Evolutionary conservation across 345 rosid genomes (phyloP), one percentile per base, ranked within the genome.

Genomic region (Salix viminalis): DNA sequence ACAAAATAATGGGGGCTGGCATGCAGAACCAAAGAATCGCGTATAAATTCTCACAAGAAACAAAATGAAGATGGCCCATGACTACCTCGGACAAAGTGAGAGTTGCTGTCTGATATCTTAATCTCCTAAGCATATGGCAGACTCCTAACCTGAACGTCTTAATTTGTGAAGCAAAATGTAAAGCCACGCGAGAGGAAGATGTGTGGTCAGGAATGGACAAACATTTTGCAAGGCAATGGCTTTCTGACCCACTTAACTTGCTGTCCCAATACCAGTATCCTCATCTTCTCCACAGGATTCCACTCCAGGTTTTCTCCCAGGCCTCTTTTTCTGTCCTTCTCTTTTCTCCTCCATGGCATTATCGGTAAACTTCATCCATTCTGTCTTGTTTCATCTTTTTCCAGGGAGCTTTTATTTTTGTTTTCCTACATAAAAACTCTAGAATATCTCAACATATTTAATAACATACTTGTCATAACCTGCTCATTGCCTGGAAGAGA

Each of bases 301-400:
- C 19, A 14, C 69, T 30, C 39, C n/a, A 32, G 39, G 39, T 18
- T 19, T 52, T 52, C 19, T 19, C 23, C n/a, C 58, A 18, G 21
- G 21, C 58, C 16, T 46, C 52, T 46, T 19, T 46, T 46, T 7
- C 18, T 30, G 16, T 32, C 44, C 46, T 37, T 2, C 21, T 13
- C 70, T 6, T 4, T 21, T 67, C 65, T n/a, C 54, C 10, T 62
- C 26, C 75, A 84, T 83, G 85, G 79, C 83, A 48, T 67, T 19
- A 19, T 44, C 21, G 24, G 24, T 54, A 23, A 12, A 8, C 61
- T 21, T 54, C 61, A 54, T 54, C 4, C 61, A 54, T 7, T 2
- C 3, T 52, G 11, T 54, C 61, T 7, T 8, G 61, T 12, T 21
- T 54, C 61, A 54, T 54, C 61, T 54, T 54, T 19, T 7, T 54